phyloP scores from a whole-genome alignment of 805 yeast genomes.

The Yarrowia yakushimensis region DNA sequence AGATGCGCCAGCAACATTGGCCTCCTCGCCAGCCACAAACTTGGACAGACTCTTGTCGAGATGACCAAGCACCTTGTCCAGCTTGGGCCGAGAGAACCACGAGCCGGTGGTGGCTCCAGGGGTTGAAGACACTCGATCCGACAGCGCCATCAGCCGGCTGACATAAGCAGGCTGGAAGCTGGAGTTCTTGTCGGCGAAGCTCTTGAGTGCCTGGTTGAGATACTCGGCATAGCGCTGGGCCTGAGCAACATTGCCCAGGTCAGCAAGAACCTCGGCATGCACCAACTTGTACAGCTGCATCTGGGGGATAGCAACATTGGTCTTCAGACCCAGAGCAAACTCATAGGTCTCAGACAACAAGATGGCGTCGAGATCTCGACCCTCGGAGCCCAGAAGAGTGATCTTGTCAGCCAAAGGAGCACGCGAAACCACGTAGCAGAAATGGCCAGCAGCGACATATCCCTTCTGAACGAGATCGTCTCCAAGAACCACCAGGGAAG shows the following conservation, averaged over 20 bases:
- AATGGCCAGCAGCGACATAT: slow-evolving; percentile 42
- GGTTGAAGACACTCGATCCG: slow-evolving; percentile 3
- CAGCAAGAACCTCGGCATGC: slow-evolving; percentile 69
- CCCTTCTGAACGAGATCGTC: slow-evolving; percentile 40
- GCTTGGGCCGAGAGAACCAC: slow-evolving; percentile 43
- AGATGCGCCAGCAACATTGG: slow-evolving; percentile 24
- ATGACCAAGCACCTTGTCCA: slow-evolving; percentile 86
- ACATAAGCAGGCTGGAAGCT: slow-evolving; percentile 14
- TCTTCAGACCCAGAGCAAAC: slow-evolving; percentile 42
- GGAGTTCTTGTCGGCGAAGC: slow-evolving; percentile 29
- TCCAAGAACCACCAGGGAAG: slow-evolving; percentile 40
- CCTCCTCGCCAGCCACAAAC: slow-evolving; percentile 84
- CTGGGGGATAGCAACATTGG: slow-evolving; percentile 44
- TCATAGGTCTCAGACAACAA: slow-evolving; percentile 71
- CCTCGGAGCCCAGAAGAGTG: slow-evolving; percentile 18
- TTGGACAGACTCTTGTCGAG: slow-evolving; percentile 74
- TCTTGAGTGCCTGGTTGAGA: slow-evolving; percentile 43
- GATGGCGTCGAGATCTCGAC: slow-evolving; percentile 46
- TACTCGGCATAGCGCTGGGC: slow-evolving; percentile 63
- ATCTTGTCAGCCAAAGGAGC: slow-evolving; percentile 26
- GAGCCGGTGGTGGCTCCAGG: slow-evolving; percentile 18
- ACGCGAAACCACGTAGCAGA: slow-evolving; percentile 39
- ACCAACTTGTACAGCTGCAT: slow-evolving; percentile 57
- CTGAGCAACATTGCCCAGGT: slow-evolving; percentile 54
- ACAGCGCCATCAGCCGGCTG: not conserved